Conservation (phyloP, 140 eudicot genomes). For the Ambrosia hybrid region DNA sequence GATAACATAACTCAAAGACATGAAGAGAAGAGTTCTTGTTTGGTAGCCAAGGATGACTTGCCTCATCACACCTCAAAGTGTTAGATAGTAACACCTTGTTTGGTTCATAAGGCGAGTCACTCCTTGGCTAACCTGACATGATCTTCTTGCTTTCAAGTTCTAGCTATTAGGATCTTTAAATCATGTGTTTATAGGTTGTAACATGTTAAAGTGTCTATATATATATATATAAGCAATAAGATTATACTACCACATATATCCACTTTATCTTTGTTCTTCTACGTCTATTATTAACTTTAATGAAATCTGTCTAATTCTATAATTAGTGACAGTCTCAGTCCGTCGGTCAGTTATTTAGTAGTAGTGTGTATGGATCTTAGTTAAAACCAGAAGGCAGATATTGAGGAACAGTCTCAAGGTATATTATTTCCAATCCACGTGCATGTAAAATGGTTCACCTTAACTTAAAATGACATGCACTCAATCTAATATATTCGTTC, state of each 20-base stretch:
- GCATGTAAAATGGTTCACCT: background rate
- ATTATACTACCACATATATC: background rate
- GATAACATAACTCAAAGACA: constrained; percentile 20
- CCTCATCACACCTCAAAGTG: constrained; percentile 24
- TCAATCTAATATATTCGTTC: background rate
- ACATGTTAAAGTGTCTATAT: background rate
- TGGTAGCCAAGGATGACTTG: constrained; percentile 83
- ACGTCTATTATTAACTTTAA: too few relatives aligned
- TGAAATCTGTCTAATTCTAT: too few relatives aligned
- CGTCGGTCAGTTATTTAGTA: background rate
- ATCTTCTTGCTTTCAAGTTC: background rate
- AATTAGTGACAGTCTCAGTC: too few relatives aligned
- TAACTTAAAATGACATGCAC: background rate
- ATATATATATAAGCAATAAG: background rate
- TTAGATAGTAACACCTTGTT: background rate
- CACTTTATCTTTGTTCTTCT: background rate
- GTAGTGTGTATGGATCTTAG: background rate
- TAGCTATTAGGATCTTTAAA: background rate
- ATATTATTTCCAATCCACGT: background rate
- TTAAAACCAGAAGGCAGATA: background rate
- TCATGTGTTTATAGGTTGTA: background rate
- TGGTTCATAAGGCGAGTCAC: background rate
- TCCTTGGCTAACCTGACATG: background rate
- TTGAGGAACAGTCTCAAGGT: background rate
- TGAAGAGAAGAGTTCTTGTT: constrained; percentile 41